phyloP scores from a whole-genome alignment of 306 rosid species.

The Dalbergia cochinchinensis region DNA sequence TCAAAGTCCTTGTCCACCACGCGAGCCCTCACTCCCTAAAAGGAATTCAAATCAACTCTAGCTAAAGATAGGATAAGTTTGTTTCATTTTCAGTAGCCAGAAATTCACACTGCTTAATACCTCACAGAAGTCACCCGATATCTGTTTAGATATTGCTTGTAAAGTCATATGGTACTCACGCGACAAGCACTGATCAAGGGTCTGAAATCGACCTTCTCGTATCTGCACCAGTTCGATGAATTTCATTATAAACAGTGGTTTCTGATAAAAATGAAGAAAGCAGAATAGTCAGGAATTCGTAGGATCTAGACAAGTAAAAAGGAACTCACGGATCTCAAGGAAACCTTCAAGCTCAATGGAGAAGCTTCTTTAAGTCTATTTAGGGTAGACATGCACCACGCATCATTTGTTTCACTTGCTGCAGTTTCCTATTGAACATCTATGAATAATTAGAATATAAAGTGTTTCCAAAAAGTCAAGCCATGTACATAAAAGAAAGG shows the following conservation, averaged over 20 bases:
- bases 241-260: slow-evolving; percentile 9
- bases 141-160: slow-evolving; percentile 63
- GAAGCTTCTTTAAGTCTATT: slow-evolving; percentile 81
- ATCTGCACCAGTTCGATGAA: slow-evolving; percentile 59
- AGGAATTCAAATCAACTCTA: slow-evolving; percentile 43
- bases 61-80: background rate
- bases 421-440: slow-evolving; percentile 62
- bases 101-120: slow-evolving; percentile 48
- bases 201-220: slow-evolving; percentile 85
- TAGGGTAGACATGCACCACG: slow-evolving; percentile 80
- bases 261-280: slow-evolving; percentile 10
- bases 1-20: slow-evolving; percentile 81
- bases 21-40: slow-evolving; percentile 87
- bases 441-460: slow-evolving; percentile 23
- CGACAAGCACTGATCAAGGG: slow-evolving; percentile 83
- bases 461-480: slow-evolving; percentile 10
- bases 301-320: slow-evolving; percentile 24
- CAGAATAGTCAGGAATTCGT: slow-evolving; percentile 12
- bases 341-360: slow-evolving; percentile 92
- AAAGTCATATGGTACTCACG: slow-evolving; percentile 89
- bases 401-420: slow-evolving; percentile 71
- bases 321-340: slow-evolving; percentile 87
- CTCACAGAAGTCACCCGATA: slow-evolving; percentile 87
- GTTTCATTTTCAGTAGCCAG: slow-evolving; percentile 10
- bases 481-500: background rate